Evolutionary conservation across 1,284 basidiomycete genomes (phyloP).

Genomic region (Vanrija humicola): DNA sequence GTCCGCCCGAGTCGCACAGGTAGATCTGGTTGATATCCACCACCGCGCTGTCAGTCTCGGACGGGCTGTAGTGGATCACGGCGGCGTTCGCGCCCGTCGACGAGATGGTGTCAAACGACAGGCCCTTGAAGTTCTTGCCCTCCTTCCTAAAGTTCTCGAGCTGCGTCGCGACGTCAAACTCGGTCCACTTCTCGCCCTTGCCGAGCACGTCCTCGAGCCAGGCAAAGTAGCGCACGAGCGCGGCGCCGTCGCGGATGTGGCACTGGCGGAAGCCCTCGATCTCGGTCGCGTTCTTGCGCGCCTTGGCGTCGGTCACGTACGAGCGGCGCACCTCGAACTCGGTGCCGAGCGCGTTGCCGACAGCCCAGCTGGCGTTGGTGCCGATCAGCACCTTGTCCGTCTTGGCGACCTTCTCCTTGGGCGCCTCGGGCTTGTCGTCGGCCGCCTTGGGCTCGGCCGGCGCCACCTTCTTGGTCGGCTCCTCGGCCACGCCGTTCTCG

Average conservation of each 20-base stretch:
- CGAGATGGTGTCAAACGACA: slow-evolving; percentile 91
- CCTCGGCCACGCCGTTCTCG: background rate
- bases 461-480: background rate
- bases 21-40: slow-evolving; percentile 82
- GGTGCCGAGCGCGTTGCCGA: slow-evolving; percentile 70
- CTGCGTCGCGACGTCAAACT: slow-evolving; percentile 74
- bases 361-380: slow-evolving; percentile 70
- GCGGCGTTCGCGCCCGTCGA: slow-evolving; percentile 84
- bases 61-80: slow-evolving; percentile 89
- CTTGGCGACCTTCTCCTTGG: slow-evolving; percentile 33
- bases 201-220: slow-evolving; percentile 86
- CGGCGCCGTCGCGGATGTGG: slow-evolving; percentile 87
- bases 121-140: slow-evolving; percentile 72
- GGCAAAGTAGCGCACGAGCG: slow-evolving; percentile 79
- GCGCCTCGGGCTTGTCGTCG: background rate
- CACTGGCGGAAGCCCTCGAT: slow-evolving; percentile 82
- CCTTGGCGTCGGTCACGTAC: slow-evolving; percentile 75
- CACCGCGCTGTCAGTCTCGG: slow-evolving; percentile 66
- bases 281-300: slow-evolving; percentile 84
- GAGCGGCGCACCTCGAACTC: slow-evolving; percentile 62
- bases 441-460: background rate
- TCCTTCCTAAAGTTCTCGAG: slow-evolving; percentile 79
- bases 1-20: slow-evolving; percentile 89
- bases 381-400: slow-evolving; percentile 55
- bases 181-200: slow-evolving; percentile 64